Conservation (phyloP, 164 flowering plant species). For the Umbellularia californica region DNA sequence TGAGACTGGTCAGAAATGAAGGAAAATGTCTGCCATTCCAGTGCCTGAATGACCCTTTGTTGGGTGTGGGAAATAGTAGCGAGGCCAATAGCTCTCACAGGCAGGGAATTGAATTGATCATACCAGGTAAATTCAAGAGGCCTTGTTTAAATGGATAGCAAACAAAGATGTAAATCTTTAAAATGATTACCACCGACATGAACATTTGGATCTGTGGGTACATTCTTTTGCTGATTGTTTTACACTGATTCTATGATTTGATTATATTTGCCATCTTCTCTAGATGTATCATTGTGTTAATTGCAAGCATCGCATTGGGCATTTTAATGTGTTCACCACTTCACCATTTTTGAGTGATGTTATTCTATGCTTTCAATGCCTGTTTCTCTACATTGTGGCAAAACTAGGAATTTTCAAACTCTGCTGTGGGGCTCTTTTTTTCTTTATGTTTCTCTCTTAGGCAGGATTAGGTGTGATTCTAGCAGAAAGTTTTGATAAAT, state of each 20-base stretch:
- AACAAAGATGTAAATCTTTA: constrained; percentile 2
- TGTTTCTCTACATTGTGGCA: too few species aligned
- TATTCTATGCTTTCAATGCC: too few species aligned
- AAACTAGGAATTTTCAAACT: too few species aligned
- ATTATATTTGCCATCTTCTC: neutral
- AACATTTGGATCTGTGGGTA: neutral
- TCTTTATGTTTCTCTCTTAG: too few species aligned
- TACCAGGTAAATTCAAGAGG: neutral
- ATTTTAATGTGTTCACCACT: too few species aligned
- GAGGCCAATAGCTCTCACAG: neutral
- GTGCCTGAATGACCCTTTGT: neutral
- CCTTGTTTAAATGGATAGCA: neutral
- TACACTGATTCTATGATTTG: neutral
- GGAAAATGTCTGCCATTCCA: neutral
- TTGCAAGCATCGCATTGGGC: too few species aligned
- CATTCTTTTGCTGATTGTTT: neutral
- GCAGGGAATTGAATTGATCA: neutral
- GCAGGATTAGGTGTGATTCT: too few species aligned
- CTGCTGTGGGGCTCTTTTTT: too few species aligned
- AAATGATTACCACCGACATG: constrained; percentile 15
- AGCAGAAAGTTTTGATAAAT: too few species aligned
- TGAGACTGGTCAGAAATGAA: neutral
- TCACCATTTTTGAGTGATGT: too few species aligned
- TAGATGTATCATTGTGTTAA: too few species aligned
- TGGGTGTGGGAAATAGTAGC: neutral